Percentiles rank a stretch among this genome's conserved stretches.
Evolutionary conservation across 176 grass and related monocot genomes (phyloP).

Genomic region (Coix lacrymajobi): DNA sequence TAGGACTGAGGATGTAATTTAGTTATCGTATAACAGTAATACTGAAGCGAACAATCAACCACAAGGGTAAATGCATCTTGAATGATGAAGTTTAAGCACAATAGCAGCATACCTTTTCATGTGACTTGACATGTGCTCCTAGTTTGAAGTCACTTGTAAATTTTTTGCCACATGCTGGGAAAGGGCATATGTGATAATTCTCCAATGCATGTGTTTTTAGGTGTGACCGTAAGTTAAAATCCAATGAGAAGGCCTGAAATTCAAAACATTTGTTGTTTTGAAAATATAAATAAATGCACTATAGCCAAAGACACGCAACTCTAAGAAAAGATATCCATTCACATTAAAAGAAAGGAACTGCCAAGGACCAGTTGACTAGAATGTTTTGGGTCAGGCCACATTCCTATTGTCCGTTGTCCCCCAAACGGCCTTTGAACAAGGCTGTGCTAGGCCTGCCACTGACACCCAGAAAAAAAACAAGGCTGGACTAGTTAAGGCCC

Average conservation of each 20-base stretch:
- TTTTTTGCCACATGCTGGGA: conserved; percentile 71
- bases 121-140: conserved; percentile 63
- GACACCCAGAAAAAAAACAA: background rate
- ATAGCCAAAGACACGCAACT: background rate
- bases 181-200: conserved; percentile 94
- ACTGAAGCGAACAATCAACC: background rate
- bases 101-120: conserved; percentile 63
- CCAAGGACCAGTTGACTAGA: background rate
- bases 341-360: background rate
- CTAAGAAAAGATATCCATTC: background rate
- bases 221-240: conserved; percentile 91
- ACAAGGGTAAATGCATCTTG: background rate
- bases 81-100: background rate
- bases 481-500: background rate
- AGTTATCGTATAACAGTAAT: background rate
- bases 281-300: background rate
- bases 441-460: background rate
- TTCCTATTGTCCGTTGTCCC: background rate
- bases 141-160: conserved; percentile 87
- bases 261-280: conserved; percentile 12
- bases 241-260: conserved; percentile 94
- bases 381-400: background rate
- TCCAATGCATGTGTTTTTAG: conserved; percentile 73
- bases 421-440: background rate
- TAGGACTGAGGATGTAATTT: background rate